These are phyloP conservation scores for Geotrichum candidum DNA, from an alignment of 1,139 yeast genomes.

Conservation along the genomic window DNA sequence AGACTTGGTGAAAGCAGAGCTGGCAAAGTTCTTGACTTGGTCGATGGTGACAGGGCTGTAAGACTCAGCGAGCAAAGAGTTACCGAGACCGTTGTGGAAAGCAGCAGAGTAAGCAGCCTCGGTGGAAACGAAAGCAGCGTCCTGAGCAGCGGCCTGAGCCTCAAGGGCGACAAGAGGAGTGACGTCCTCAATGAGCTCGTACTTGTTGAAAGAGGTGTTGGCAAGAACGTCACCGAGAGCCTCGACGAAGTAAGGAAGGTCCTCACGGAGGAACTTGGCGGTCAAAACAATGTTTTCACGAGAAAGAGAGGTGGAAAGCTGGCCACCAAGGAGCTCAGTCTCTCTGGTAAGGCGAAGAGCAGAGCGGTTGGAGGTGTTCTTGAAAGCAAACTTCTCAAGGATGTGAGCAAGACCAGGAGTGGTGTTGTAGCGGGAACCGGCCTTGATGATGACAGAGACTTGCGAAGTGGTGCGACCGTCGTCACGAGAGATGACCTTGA, in stretches of 20 bases:
- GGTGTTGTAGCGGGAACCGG: constrained; percentile 71
- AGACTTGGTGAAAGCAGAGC: constrained; percentile 60
- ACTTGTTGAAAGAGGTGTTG: constrained; percentile 62
- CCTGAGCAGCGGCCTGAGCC: constrained; percentile 45
- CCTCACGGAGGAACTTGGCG: constrained; percentile 78
- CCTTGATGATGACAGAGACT: constrained; percentile 73
- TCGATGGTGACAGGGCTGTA: constrained; percentile 52
- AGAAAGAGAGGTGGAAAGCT: constrained; percentile 59
- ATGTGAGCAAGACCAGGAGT: constrained; percentile 84
- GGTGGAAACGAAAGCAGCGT: constrained; percentile 56
- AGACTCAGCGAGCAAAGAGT: constrained; percentile 72
- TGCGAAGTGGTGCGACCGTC: constrained; percentile 55
- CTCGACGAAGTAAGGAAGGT: constrained; percentile 86
- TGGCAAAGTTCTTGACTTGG: constrained; percentile 62
- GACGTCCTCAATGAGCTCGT: constrained; percentile 77
- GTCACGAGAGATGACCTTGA: constrained; percentile 44
- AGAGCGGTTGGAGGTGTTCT: constrained; percentile 76
- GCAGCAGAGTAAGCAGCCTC: constrained; percentile 78
- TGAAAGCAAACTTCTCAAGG: constrained; percentile 74
- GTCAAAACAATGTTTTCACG: constrained; percentile 79
- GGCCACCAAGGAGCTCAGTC: constrained; percentile 89
- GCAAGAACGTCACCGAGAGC: constrained; percentile 74
- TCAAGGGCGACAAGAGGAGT: constrained; percentile 61
- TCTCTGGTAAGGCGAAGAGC: constrained; percentile 93
- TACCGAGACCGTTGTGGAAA: constrained; percentile 86